Percentiles rank a stretch among this genome's conserved stretches.
phyloP scores from a whole-genome alignment of 2,329 filamentous ascomycete genomes.

The Aspergillus glaucus region DNA sequence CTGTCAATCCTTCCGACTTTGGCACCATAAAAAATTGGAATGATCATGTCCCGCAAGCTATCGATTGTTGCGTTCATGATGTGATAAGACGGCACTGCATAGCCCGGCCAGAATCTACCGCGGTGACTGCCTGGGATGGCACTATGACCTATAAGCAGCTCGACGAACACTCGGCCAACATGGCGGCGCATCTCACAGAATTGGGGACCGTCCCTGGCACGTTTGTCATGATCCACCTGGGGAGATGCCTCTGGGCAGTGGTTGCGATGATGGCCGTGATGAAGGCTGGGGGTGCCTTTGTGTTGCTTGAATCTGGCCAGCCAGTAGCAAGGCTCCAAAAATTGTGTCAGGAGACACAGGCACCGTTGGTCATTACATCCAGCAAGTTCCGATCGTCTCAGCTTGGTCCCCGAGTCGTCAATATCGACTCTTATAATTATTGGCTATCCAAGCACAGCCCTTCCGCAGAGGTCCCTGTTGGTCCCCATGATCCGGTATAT shows the following conservation, averaged over 20 bases:
- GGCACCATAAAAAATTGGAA: too few relatives aligned
- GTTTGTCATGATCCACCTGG: conserved; percentile 5
- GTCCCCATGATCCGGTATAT: conserved; percentile 28
- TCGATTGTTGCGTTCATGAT: too few relatives aligned
- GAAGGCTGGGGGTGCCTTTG: conserved; percentile 7
- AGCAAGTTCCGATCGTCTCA: background rate
- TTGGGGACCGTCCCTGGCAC: conserved; percentile 17
- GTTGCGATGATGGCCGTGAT: conserved; percentile 5
- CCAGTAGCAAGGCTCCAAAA: conserved; percentile 6
- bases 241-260: conserved; percentile 6
- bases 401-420: background rate
- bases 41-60: too few relatives aligned
- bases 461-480: background rate
- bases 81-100: too few relatives aligned
- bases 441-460: background rate
- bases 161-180: conserved; percentile 19
- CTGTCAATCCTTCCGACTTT: too few relatives aligned
- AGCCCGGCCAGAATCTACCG: background rate
- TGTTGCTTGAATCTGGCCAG: conserved; percentile 4
- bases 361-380: conserved; percentile 7
- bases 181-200: conserved; percentile 18
- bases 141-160: conserved; percentile 4
- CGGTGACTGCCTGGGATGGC: conserved; percentile 8
- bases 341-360: conserved; percentile 7
- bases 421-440: background rate